Evolutionary conservation across 1,284 basidiomycete genomes (phyloP), one percentile per base, ranked within the genome.

Genomic region (Leccinum fuscescens): DNA sequence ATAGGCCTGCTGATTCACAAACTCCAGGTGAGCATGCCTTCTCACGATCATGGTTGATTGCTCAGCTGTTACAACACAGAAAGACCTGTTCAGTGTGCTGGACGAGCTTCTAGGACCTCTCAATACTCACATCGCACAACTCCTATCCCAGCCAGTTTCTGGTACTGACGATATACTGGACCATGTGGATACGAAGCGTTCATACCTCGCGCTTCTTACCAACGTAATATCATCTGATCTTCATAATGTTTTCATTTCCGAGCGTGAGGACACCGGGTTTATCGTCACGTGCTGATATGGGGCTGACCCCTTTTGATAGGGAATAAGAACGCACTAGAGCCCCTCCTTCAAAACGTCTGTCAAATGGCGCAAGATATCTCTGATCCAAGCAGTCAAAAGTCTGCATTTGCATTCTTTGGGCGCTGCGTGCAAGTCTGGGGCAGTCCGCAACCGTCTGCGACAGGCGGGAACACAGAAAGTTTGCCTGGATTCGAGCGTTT

Each of bases 401-500:
- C 89, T 7, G 92, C 95, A 0, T 86, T 98, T 67, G 79, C 82
- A 5, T 94, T 98, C 79, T 82, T 99, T 54, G 84, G 84, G 55
- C 82, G 86, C n/a, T 86, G 85, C 57, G 85, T 96, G 44, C 79
- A 80, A n/a, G 82, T 86, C 3, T 98, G 96, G 95, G 90, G 89
- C 12, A 84, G 83, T 55, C 81, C 83, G 22, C 74, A 76, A 42
- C 68, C 72, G 42, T 56, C 74, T 7, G 66, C 72, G 7, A 66
- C 74, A 6, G 77, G 80, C 64, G 80, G 77, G n/a, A 76, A 77
- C 15, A 74, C 76, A 51, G 74, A 83, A 60, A 79, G 82, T 15
- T 75, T 99, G 29, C 93, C 94, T 12, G 96, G 96, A 1, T 99
- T 98, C 71, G 94, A 98, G 67, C 82, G 85, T 12, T 97, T 97